Percentiles rank a stretch among this genome's conserved stretches.
Evolutionary conservation across 2,329 filamentous ascomycete species (phyloP).

Genomic region (Laburnicola sp.): DNA sequence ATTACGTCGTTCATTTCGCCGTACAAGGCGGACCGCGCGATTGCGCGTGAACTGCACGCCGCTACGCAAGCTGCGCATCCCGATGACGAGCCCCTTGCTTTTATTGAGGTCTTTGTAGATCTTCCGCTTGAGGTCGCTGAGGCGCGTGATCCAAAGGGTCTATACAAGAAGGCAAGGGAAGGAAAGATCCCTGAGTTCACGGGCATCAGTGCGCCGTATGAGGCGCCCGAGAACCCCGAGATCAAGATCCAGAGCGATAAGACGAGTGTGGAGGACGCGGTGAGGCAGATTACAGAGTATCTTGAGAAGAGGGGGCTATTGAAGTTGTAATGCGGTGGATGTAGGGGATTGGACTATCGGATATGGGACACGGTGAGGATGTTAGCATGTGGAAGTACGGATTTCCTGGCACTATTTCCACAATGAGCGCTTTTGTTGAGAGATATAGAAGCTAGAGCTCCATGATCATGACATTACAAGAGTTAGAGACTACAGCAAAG

Average conservation of each 20-base stretch:
- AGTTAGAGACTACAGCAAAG: too few relatives aligned
- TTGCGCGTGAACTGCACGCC: conserved; percentile 79
- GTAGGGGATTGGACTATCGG: conserved; percentile 9
- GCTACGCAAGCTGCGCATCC: conserved; percentile 53
- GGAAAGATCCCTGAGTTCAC: conserved; percentile 98
- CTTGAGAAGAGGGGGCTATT: conserved; percentile 70
- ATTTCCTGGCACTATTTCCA: too few relatives aligned
- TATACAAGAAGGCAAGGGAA: conserved; percentile 94
- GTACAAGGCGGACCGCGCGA: conserved; percentile 81
- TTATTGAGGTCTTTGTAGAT: conserved; percentile 93
- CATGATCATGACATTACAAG: too few relatives aligned
- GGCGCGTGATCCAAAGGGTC: conserved; percentile 92
- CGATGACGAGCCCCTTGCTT: conserved; percentile 71
- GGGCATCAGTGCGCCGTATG: conserved; percentile 91
- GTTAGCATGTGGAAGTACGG: too few relatives aligned
- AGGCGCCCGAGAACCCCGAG: conserved; percentile 83
- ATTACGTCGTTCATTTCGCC: conserved; percentile 97
- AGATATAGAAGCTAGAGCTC: too few relatives aligned
- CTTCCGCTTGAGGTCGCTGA: conserved; percentile 89
- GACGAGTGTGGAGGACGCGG: conserved; percentile 84
- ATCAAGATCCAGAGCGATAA: conserved; percentile 83
- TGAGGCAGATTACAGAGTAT: conserved; percentile 80
- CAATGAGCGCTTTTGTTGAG: too few relatives aligned
- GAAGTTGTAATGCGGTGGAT: conserved; percentile 26
- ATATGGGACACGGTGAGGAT: too few relatives aligned